phyloP scores from a whole-genome alignment of 2,329 filamentous ascomycete species.

The Epichloe baconii region DNA sequence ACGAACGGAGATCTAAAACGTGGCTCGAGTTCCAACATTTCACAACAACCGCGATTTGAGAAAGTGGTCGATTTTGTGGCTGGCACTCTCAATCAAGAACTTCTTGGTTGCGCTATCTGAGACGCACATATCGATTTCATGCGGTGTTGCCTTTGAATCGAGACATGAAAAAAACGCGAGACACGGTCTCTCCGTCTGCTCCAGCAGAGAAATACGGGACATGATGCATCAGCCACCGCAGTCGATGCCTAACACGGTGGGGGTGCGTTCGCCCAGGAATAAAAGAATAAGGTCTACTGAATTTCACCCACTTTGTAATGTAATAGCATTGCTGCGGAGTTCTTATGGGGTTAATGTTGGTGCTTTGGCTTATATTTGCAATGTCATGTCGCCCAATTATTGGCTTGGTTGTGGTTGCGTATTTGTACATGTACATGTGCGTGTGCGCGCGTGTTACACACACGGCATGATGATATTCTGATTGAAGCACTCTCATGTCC shows the following conservation, averaged over 20 bases:
- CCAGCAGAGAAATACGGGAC: not conserved
- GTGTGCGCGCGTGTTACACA: no score
- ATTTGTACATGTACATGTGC: not conserved
- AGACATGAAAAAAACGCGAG: no score
- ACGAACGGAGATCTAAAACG: conserved; percentile 25
- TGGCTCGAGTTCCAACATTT: conserved; percentile 20
- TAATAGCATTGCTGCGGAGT: not conserved
- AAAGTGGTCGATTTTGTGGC: not conserved
- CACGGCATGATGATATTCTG: no score
- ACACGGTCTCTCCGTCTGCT: no score
- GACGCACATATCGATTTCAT: no score
- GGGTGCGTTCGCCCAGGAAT: no score
- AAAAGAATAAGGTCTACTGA: not conserved
- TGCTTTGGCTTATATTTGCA: not conserved
- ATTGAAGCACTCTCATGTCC: no score
- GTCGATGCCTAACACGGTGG: not conserved
- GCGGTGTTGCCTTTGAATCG: no score
- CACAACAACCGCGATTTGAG: conserved; percentile 7
- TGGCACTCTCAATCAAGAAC: no score
- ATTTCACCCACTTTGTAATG: not conserved
- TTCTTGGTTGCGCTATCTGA: no score
- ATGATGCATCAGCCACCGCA: not conserved
- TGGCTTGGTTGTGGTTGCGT: not conserved
- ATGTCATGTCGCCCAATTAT: not conserved
- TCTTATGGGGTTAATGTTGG: not conserved